A percentile compares a stretch with the other conserved stretches of the same genome.
These are phyloP conservation scores for Pleurozium schreberi DNA, from an alignment of 225 moss, liverwort and hornwort species.

Conservation along the genomic window DNA sequence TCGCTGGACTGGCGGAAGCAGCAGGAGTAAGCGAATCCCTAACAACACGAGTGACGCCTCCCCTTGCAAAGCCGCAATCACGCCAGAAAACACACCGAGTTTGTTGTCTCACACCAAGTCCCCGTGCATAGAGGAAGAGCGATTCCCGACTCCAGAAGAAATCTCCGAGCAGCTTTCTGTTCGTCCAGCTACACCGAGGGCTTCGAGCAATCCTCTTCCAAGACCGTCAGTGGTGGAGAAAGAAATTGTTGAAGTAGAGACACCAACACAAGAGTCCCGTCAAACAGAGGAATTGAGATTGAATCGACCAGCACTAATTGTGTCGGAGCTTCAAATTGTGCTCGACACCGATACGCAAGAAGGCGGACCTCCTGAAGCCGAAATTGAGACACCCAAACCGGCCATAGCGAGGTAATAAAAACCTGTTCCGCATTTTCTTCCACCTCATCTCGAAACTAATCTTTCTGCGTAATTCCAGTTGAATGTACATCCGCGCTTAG, in stretches of 20 bases:
- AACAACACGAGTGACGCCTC: neutral
- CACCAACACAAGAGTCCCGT: neutral
- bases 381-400: slow-evolving; percentile 7
- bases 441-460: neutral
- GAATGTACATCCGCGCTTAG: neutral
- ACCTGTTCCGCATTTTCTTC: neutral
- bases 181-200: neutral
- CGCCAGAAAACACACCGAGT: neutral
- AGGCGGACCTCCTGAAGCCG: slow-evolving; percentile 4
- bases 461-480: neutral
- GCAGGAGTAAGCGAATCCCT: slow-evolving; percentile 1
- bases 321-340: slow-evolving; percentile 1
- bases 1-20: slow-evolving; percentile 35
- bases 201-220: neutral
- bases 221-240: neutral
- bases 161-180: neutral
- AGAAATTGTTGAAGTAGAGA: neutral
- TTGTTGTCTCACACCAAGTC: neutral
- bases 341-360: neutral
- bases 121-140: neutral
- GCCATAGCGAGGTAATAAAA: slow-evolving; percentile 16
- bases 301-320: neutral
- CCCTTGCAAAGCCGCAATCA: neutral
- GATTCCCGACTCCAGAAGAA: neutral
- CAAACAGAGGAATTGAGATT: neutral